phyloP scores from a whole-genome alignment of 495 filamentous ascomycete genomes.

The Stereocaulon alpinum region DNA sequence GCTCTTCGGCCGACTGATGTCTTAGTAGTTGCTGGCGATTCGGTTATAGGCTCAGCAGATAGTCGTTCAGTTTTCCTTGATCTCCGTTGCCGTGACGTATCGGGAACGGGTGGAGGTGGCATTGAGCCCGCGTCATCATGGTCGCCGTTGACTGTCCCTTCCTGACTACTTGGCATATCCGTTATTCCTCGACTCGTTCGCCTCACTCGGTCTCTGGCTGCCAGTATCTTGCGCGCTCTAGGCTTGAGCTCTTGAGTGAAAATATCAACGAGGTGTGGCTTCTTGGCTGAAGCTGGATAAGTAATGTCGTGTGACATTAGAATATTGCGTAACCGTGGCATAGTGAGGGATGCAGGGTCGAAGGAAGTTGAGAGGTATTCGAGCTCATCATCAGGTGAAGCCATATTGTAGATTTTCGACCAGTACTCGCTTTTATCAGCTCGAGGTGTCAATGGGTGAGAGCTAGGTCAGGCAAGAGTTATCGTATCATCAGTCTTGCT shows the following conservation, averaged over 20 bases:
- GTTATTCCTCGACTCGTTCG: slow-evolving; percentile 77
- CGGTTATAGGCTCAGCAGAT: slow-evolving; percentile 34
- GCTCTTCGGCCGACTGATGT: slow-evolving; percentile 26
- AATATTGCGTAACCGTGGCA: slow-evolving; percentile 78
- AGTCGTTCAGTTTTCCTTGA: slow-evolving; percentile 33
- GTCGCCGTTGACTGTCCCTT: slow-evolving; percentile 37
- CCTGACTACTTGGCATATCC: slow-evolving; percentile 55
- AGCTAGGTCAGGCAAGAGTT: background rate
- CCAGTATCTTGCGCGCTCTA: slow-evolving; percentile 61
- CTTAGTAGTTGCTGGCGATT: slow-evolving; percentile 27
- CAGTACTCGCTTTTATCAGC: background rate
- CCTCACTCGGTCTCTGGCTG: slow-evolving; percentile 62
- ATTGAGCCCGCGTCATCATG: slow-evolving; percentile 36
- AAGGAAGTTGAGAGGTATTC: slow-evolving; percentile 80
- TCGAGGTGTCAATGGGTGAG: background rate
- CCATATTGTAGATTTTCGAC: background rate
- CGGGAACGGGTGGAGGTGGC: slow-evolving; percentile 38
- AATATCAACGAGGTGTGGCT: slow-evolving; percentile 71
- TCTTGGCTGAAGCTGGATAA: slow-evolving; percentile 81
- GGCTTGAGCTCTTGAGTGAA: slow-evolving; percentile 73
- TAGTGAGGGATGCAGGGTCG: slow-evolving; percentile 70
- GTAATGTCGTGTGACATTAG: slow-evolving; percentile 75
- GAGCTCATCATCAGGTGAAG: slow-evolving; percentile 31
- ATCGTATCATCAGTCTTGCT: too few species aligned
- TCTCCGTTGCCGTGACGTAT: slow-evolving; percentile 30